phyloP scores from a whole-genome alignment of 2,329 filamentous ascomycete species.

The Botryotinia calthae region DNA sequence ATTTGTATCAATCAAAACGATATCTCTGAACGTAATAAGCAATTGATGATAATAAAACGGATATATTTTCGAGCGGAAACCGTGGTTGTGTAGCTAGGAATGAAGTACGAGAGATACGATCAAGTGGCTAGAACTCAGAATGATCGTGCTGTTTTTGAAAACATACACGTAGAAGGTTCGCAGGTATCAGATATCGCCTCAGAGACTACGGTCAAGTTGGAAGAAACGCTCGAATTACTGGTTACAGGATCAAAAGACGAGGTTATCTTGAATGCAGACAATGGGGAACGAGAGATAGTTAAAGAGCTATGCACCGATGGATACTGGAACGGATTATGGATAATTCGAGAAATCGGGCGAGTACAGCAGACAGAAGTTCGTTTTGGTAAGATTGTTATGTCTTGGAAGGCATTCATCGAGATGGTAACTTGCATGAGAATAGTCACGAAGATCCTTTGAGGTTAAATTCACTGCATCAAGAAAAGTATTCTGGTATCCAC shows the following conservation, averaged over 20 bases:
- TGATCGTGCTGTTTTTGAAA: no score
- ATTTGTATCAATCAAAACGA: conserved; percentile 21
- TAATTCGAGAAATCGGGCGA: conserved; percentile 35
- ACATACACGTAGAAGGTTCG: background rate
- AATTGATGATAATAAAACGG: conserved; percentile 12
- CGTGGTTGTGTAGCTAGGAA: conserved; percentile 16
- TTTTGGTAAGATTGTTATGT: conserved; percentile 24
- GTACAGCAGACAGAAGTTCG: conserved; percentile 30
- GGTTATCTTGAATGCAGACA: background rate
- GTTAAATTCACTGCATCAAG: conserved; percentile 25
- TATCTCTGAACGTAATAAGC: conserved; percentile 10
- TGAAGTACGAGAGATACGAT: background rate
- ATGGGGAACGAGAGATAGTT: background rate
- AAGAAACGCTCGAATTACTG: background rate
- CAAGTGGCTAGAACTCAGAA: no score
- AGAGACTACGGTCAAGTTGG: background rate
- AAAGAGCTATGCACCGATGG: conserved; percentile 19
- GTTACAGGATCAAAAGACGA: background rate
- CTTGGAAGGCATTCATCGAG: conserved; percentile 14
- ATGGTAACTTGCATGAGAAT: background rate
- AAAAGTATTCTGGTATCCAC: conserved; percentile 19
- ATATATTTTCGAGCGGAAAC: conserved; percentile 12
- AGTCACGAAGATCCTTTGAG: conserved; percentile 17
- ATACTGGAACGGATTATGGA: conserved; percentile 31
- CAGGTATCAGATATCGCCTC: no score